Base-by-base conservation (phyloP, 148 eudicot species). In the Amaranthus palmeri region DNA sequence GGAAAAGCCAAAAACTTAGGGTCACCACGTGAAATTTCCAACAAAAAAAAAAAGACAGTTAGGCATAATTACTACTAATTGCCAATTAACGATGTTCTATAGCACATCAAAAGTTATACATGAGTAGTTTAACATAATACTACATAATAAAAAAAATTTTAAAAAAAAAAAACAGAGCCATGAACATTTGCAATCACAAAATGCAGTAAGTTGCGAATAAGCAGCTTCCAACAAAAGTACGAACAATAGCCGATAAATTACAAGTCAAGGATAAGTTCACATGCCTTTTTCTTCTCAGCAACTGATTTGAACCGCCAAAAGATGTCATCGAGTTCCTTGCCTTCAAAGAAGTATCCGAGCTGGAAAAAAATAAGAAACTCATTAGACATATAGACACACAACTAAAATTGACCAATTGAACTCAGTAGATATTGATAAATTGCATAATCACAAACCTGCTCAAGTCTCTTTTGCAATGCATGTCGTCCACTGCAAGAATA, bases 241-340 rank as follows among this genome's bases (percentile, higher is more conserved):
- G 68, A 47, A 15, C 52, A 15, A 50, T 6, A 68, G 7, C 62
- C 48, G 7, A 5, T 10, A 55, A 44, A 45, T 12, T 13, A 4
- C 15, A 46, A 58, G 36, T 25, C 0, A 47, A 46, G 48, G 50
- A 56, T 25, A 17, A 52, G 48, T 45, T 53, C 50, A 25, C 43
- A 70, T 76, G 89, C 97, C 92, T 91, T 93, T 79, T 93, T 93
- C 82, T 82, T 87, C 78, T 89, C 92, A 60, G 98, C 95, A n/a
- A 90, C 87, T 72, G 87, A 69, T 87, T 93, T 93, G 80, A 93
- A 93, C 54, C 92, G 92, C 88, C 86, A 79, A 73, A 90, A 93
- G 61, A 93, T 80, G 71, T 87, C 95, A 76, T 93, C 92, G 70
- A 93, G 96, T 76, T 93, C 96, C 84, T 87, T 88, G 67, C 95